Evolutionary conservation across 768 basidiomycete genomes (phyloP).

Genomic region (Suillus spraguei): DNA sequence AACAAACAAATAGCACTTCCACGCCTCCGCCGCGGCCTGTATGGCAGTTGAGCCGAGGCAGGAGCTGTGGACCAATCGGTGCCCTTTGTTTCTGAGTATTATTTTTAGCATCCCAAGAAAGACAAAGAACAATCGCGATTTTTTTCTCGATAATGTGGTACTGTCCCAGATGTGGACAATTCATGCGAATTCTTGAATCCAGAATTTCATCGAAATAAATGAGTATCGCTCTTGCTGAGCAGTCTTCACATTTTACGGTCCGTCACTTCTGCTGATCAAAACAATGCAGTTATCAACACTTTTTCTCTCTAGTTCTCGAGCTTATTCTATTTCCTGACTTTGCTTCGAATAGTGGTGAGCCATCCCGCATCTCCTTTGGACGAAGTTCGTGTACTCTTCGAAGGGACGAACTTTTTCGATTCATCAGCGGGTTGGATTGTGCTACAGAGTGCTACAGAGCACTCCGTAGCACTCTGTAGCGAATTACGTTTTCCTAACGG

Average conservation of each 20-base stretch:
- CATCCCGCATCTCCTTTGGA: not conserved
- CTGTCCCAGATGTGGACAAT: not conserved
- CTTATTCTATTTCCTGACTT: not conserved
- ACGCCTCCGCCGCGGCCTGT: not conserved
- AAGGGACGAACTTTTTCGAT: not conserved
- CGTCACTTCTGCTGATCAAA: not conserved
- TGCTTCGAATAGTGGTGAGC: not conserved
- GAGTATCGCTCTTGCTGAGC: not conserved
- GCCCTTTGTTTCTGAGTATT: not conserved
- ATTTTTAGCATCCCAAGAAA: not conserved
- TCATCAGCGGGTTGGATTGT: no score
- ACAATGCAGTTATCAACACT: not conserved
- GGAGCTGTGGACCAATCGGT: not conserved
- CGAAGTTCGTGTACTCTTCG: not conserved
- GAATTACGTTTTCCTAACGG: no score
- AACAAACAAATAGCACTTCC: not conserved
- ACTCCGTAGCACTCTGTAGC: no score
- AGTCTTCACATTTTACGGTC: not conserved
- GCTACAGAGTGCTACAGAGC: no score
- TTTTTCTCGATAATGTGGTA: not conserved
- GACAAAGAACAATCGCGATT: not conserved
- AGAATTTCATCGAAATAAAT: not conserved
- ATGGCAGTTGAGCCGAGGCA: not conserved
- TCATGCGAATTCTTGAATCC: not conserved
- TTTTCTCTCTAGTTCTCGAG: not conserved